Base-by-base conservation (phyloP, 164 flowering plant genomes). In the Vitis riparia region DNA sequence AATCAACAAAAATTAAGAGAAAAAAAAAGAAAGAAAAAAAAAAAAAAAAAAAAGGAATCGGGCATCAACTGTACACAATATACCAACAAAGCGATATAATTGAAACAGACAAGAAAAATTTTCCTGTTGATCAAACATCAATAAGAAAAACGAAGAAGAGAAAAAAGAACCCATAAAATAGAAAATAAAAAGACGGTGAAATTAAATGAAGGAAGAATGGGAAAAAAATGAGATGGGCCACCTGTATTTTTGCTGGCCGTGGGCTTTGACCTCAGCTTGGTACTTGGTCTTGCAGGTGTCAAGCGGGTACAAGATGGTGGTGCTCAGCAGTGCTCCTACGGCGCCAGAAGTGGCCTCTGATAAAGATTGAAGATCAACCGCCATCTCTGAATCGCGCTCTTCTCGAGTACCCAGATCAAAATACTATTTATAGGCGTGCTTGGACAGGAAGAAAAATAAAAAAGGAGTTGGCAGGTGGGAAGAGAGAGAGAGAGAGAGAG, bases 281-380 rank as follows among this genome's bases (percentile, higher is more conserved):
- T 81, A 91, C 84, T 80, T 91, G 65, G 97, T 80, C 74, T 91
- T 91, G 50, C 97, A 89, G 5, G 93, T 91, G 60, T 89, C 97
- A 32, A 91, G 88, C 49, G 97, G 97, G 71, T 89, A 89, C 69
- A 91, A 73, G 65, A 91, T 78, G 14, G 94, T 89, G 5, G 92
- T 91, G 81, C 97, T 91, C 17, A 91, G 32, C 47, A 89, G 73
- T 52, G 94, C 80, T 66, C 97, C 97, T 11, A 89, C 71, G 14
- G 97, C 97, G 2, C 94, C 94, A 1, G 97, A 87, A 16, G 97
- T 87, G 15, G 97, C 97, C 82, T 91, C 94, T 13, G 92, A 67
- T 27, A 89, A 8, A 1, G 92, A 86, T 71, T 89, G 89, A 11
- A 91, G 65, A 83, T 89, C 79, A 32, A 87, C 52, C 8, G 78